Percentiles rank a stretch among this genome's conserved stretches.
These are phyloP conservation scores for Brettanomyces naardenensis DNA, from an alignment of 805 yeast species.

Conservation along the genomic window DNA sequence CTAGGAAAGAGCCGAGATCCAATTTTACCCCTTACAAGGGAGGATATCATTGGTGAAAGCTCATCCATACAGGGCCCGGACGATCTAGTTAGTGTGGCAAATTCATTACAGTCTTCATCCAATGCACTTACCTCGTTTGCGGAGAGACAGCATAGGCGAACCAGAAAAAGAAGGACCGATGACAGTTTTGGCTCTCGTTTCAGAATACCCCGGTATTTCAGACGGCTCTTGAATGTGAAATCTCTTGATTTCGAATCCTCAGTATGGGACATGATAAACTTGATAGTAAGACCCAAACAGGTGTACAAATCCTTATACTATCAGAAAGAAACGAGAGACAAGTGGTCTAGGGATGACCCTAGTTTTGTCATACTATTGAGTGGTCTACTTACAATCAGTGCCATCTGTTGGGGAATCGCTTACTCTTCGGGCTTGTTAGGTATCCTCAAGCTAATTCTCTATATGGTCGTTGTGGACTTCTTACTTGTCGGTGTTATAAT, in stretches of 20 bases:
- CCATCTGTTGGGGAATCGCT: slow-evolving; percentile 85
- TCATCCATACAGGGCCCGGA: not conserved
- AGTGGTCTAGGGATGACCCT: slow-evolving; percentile 91
- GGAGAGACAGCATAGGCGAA: slow-evolving; percentile 7
- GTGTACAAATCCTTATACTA: slow-evolving; percentile 78
- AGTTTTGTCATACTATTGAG: slow-evolving; percentile 71
- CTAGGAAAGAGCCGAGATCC: not conserved
- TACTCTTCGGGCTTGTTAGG: slow-evolving; percentile 59
- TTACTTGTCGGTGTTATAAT: slow-evolving; percentile 59
- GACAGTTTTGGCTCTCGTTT: slow-evolving; percentile 10
- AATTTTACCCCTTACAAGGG: slow-evolving; percentile 13
- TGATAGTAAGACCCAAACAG: slow-evolving; percentile 67
- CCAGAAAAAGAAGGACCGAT: slow-evolving; percentile 5
- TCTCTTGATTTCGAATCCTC: slow-evolving; percentile 91
- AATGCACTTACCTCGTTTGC: slow-evolving; percentile 10
- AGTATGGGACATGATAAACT: slow-evolving; percentile 77
- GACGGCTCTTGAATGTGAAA: slow-evolving; percentile 58
- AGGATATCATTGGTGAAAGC: slow-evolving; percentile 9
- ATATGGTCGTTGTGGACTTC: slow-evolving; percentile 84
- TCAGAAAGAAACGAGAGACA: slow-evolving; percentile 69
- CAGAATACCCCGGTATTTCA: slow-evolving; percentile 23
- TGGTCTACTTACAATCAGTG: slow-evolving; percentile 59
- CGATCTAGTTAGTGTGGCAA: slow-evolving; percentile 4
- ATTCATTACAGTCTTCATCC: slow-evolving; percentile 9
- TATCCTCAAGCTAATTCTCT: slow-evolving; percentile 57